Evolutionary conservation across 2,329 filamentous ascomycete genomes (phyloP).

Genomic region (Talaromyces sp.): DNA sequence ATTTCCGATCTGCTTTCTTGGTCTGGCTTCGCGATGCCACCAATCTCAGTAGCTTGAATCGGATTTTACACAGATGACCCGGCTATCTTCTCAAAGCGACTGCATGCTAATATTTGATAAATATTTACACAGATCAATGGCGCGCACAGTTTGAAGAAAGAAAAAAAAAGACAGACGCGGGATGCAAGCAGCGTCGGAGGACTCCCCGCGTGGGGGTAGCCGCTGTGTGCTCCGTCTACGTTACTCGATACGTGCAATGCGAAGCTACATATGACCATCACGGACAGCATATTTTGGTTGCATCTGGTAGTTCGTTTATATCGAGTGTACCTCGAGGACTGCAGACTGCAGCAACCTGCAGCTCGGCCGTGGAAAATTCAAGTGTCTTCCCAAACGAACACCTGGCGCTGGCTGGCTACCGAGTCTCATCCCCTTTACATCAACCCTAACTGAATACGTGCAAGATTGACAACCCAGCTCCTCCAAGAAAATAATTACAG

Average conservation of each 20-base stretch:
- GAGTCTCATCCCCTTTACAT: neutral
- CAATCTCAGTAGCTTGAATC: neutral
- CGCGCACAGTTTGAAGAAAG: neutral
- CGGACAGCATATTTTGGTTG: neutral
- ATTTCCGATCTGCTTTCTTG: neutral
- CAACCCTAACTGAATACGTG: neutral
- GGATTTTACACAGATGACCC: neutral
- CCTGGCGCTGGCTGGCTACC: neutral
- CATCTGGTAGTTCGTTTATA: neutral
- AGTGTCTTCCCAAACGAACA: neutral
- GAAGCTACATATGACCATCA: neutral
- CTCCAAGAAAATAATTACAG: neutral
- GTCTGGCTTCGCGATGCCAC: neutral
- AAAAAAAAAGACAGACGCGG: neutral
- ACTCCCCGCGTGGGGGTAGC: neutral
- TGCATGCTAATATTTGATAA: neutral
- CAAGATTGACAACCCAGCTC: neutral
- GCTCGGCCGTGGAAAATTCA: neutral
- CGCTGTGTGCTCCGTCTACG: neutral
- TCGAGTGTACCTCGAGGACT: neutral
- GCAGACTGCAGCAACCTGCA: neutral
- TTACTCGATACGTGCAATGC: neutral
- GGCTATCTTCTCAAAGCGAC: neutral
- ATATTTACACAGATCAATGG: neutral
- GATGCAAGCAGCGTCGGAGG: neutral